phyloP scores from a whole-genome alignment of 2,329 filamentous ascomycete species.

The Fusarium oligoseptatum region DNA sequence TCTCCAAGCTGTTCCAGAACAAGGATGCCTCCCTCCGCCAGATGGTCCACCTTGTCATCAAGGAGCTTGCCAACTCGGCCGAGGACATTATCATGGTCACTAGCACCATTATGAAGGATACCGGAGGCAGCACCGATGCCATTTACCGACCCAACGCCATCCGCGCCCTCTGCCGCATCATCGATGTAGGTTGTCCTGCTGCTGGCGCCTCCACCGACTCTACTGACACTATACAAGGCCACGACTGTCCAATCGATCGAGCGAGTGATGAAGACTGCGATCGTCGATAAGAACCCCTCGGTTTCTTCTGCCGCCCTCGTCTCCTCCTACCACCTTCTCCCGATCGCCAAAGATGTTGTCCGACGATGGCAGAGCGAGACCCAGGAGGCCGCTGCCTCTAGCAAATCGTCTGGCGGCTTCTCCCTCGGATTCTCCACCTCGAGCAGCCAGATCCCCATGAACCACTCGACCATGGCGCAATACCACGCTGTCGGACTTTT shows the following conservation, averaged over 20 bases:
- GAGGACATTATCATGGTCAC: constrained; percentile 99
- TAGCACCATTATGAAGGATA: constrained; percentile 99
- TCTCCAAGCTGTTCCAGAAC: constrained; percentile 99
- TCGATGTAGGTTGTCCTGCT: constrained; percentile 76
- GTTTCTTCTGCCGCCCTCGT: constrained; percentile 96
- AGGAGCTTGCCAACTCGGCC: constrained; percentile 94
- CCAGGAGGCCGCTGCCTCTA: constrained; percentile 92
- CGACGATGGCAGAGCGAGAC: constrained; percentile 98
- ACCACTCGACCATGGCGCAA: constrained; percentile 97
- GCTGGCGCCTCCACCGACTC: constrained; percentile 29
- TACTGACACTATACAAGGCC: constrained; percentile 67
- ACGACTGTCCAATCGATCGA: constrained; percentile 98
- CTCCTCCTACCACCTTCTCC: constrained; percentile 97
- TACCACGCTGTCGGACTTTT: constrained; percentile 98
- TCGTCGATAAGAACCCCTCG: constrained; percentile 98
- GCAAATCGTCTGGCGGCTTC: constrained; percentile 91
- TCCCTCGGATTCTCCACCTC: constrained; percentile 90
- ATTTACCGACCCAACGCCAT: constrained; percentile 97
- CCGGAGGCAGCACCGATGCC: constrained; percentile 92
- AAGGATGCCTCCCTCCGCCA: constrained; percentile 98
- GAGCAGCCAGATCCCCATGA: constrained; percentile 80
- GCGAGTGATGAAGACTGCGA: constrained; percentile 98
- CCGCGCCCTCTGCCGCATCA: constrained; percentile 93
- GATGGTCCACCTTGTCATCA: constrained; percentile 98
- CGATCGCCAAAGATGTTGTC: constrained; percentile 95